Evolutionary conservation across 169 alveolate genomes (phyloP).

Genomic region (Plasmodium inui): DNA sequence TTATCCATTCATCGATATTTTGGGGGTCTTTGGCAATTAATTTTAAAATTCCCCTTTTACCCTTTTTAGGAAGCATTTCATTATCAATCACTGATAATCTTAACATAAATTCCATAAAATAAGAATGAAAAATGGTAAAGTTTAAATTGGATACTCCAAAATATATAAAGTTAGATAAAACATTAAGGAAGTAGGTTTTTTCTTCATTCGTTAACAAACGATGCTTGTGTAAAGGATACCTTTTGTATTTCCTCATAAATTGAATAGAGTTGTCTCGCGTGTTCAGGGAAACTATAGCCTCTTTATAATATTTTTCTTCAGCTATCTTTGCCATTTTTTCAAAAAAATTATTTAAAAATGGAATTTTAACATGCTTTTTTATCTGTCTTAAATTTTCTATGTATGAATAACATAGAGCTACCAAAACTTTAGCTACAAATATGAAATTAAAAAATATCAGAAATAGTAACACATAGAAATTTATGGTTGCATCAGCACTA

Average conservation of each 20-base stretch:
- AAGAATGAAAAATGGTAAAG: slow-evolving; percentile 84
- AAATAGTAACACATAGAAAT: slow-evolving; percentile 58
- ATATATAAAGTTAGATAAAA: slow-evolving; percentile 81
- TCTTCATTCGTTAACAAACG: slow-evolving; percentile 74
- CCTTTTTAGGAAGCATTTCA: slow-evolving; percentile 75
- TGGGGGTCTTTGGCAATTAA: slow-evolving; percentile 70
- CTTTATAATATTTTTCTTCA: slow-evolving; percentile 73
- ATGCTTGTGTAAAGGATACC: slow-evolving; percentile 16
- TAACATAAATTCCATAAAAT: slow-evolving; percentile 79
- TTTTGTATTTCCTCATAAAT: slow-evolving; percentile 75
- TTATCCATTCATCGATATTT: slow-evolving; percentile 61
- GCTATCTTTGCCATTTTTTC: slow-evolving; percentile 77
- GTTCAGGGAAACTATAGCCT: slow-evolving; percentile 78
- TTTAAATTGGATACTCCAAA: slow-evolving; percentile 85
- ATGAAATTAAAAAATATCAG: slow-evolving; percentile 74
- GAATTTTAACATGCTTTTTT: slow-evolving; percentile 71
- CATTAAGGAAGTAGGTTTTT: slow-evolving; percentile 80
- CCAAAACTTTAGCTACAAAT: slow-evolving; percentile 71
- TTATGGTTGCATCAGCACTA: slow-evolving; percentile 53
- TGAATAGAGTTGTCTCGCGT: slow-evolving; percentile 72
- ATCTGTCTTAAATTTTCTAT: slow-evolving; percentile 77
- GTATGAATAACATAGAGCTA: slow-evolving; percentile 75
- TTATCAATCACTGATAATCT: slow-evolving; percentile 77
- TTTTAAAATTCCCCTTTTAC: slow-evolving; percentile 76
- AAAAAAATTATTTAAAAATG: slow-evolving; percentile 75